Evolutionary conservation across 768 basidiomycete genomes (phyloP).

Genomic region (Lactifluus echinatus): DNA sequence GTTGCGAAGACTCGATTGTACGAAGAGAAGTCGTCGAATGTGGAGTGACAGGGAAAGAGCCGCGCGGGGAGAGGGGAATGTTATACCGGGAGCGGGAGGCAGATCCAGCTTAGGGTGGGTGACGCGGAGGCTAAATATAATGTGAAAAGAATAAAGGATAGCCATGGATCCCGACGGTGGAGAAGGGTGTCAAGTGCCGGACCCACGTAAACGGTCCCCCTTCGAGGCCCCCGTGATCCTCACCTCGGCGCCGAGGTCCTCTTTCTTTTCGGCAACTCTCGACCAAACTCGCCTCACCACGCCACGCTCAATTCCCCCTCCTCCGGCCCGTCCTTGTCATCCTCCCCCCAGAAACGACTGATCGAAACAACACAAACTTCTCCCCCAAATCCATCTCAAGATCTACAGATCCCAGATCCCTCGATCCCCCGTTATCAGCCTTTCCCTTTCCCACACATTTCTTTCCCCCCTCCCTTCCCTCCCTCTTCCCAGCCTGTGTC

Average conservation of each 20-base stretch:
- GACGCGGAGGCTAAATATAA: slow-evolving; percentile 26
- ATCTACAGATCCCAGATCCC: slow-evolving; percentile 19
- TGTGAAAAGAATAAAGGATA: slow-evolving; percentile 25
- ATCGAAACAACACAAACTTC: slow-evolving; percentile 19
- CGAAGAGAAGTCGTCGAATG: slow-evolving; percentile 16
- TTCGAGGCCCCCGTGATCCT: slow-evolving; percentile 19
- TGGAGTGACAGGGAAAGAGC: slow-evolving; percentile 20
- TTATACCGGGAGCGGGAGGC: slow-evolving; percentile 25
- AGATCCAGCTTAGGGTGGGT: slow-evolving; percentile 24
- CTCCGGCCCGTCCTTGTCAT: slow-evolving; percentile 28
- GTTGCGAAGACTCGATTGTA: slow-evolving; percentile 18
- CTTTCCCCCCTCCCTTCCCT: slow-evolving; percentile 1
- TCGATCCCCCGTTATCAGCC: slow-evolving; percentile 18
- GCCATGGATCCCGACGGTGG: slow-evolving; percentile 31
- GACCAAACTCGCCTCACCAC: slow-evolving; percentile 23
- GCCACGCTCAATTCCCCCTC: slow-evolving; percentile 15
- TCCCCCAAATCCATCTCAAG: slow-evolving; percentile 22
- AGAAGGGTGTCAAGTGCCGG: slow-evolving; percentile 28
- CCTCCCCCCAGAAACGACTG: slow-evolving; percentile 20
- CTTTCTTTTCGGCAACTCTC: slow-evolving; percentile 26
- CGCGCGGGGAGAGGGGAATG: slow-evolving; percentile 20
- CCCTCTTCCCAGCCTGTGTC: background rate
- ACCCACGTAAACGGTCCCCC: slow-evolving; percentile 17
- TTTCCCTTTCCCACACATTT: slow-evolving; percentile 11
- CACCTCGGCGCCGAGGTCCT: slow-evolving; percentile 37